A percentile compares a stretch with the other conserved stretches of the same genome.
phyloP scores from a whole-genome alignment of 345 rosid genomes.

The Jatropha curcas region DNA sequence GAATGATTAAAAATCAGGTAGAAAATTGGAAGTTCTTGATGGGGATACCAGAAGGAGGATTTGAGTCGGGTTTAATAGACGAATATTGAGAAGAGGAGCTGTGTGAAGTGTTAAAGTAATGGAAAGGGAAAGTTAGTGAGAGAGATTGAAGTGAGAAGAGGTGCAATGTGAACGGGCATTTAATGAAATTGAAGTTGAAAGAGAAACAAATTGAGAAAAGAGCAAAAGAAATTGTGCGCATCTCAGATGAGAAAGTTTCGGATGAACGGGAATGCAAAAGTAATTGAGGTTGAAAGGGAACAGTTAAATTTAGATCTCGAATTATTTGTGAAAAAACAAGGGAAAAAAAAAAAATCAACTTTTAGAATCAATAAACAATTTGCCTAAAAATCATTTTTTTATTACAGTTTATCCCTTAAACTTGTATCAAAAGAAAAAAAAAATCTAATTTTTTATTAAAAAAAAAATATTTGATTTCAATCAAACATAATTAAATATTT shows the following conservation, averaged over 20 bases:
- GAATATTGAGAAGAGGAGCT: constrained; percentile 10
- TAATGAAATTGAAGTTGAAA: constrained; percentile 11
- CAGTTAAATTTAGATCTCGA: no score
- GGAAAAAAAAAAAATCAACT: no score
- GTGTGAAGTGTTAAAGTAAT: constrained; percentile 11
- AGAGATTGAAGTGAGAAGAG: background rate
- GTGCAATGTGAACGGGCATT: background rate
- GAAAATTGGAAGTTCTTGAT: background rate
- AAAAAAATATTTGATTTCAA: no score
- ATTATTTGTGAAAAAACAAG: no score
- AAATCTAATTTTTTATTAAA: no score
- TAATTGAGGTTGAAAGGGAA: no score
- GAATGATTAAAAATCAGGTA: background rate
- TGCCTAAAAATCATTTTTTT: no score
- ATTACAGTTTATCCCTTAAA: no score
- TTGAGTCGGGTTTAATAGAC: constrained; percentile 1
- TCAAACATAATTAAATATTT: no score
- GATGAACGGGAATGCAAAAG: no score
- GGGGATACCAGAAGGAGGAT: background rate
- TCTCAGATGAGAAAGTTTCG: constrained; percentile 6
- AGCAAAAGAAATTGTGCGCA: constrained; percentile 3
- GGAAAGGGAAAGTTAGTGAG: background rate
- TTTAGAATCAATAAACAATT: no score
- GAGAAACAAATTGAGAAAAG: constrained; percentile 24
- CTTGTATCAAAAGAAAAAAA: no score